Conservation (phyloP, 306 rosid genomes). For the Sindora glabra region DNA sequence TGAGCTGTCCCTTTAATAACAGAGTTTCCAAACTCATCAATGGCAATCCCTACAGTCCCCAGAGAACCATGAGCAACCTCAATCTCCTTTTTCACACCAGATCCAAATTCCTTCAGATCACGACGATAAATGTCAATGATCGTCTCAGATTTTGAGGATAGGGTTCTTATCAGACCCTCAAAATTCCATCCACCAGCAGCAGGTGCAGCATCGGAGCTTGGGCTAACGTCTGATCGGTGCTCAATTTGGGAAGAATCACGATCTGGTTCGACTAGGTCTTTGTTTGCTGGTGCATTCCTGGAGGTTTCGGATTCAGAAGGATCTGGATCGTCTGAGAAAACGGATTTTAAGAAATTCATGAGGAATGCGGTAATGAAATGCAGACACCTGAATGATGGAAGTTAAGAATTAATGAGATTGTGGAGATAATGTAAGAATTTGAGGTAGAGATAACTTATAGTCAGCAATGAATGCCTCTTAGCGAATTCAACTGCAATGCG, state of each 20-base stretch:
- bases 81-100: constrained; percentile 68
- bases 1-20: constrained; percentile 77
- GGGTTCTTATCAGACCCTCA: constrained; percentile 63
- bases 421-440: no score
- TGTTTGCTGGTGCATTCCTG: neutral
- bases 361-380: neutral
- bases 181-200: constrained; percentile 73
- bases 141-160: constrained; percentile 60
- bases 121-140: constrained; percentile 85
- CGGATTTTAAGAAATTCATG: constrained; percentile 85
- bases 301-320: constrained; percentile 4
- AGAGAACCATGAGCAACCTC: constrained; percentile 87
- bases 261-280: constrained; percentile 23
- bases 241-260: constrained; percentile 11
- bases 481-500: no score
- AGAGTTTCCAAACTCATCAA: constrained; percentile 67
- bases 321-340: constrained; percentile 57
- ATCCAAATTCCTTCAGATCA: constrained; percentile 73
- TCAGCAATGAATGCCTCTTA: no score
- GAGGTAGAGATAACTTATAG: no score
- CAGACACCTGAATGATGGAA: no score
- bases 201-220: neutral
- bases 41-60: constrained; percentile 50
- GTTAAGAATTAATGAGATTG: no score
- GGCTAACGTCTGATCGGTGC: neutral